Conservation (phyloP, 2,329 filamentous ascomycete genomes). For the Aspergillus thermomutatus region DNA sequence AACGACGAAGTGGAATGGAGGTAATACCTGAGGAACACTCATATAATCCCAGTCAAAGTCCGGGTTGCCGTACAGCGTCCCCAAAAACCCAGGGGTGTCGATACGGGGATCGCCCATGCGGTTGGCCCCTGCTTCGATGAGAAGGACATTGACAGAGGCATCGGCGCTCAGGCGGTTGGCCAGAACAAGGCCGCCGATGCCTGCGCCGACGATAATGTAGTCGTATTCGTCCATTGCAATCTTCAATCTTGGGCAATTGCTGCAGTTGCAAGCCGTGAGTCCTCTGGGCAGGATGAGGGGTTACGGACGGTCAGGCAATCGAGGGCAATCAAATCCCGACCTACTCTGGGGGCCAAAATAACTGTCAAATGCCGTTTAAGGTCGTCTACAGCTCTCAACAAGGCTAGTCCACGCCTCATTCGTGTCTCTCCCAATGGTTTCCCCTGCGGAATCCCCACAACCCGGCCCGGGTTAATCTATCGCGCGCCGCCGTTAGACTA, state of each 20-base stretch:
- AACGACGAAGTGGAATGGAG: background rate
- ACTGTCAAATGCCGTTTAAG: background rate
- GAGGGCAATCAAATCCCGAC: background rate
- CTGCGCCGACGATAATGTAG: conserved; percentile 31
- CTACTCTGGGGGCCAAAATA: background rate
- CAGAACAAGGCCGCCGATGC: conserved; percentile 29
- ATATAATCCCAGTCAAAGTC: conserved; percentile 27
- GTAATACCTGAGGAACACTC: conserved; percentile 22
- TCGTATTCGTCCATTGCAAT: conserved; percentile 15
- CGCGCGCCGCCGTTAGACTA: background rate
- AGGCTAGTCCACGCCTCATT: background rate
- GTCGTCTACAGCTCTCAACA: background rate
- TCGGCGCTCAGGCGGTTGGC: conserved; percentile 31
- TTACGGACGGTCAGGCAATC: background rate
- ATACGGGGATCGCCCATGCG: conserved; percentile 21
- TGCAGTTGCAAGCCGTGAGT: background rate
- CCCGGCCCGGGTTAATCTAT: background rate
- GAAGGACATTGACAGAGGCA: conserved; percentile 18
- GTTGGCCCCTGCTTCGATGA: conserved; percentile 29
- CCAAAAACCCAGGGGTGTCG: conserved; percentile 17
- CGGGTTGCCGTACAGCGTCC: conserved; percentile 16
- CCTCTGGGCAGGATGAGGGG: background rate
- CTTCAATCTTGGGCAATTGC: background rate
- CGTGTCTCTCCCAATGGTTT: background rate
- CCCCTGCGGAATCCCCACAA: background rate